Base-by-base conservation (phyloP, 441 rosid species). In the Adansonia rubrostipa region DNA sequence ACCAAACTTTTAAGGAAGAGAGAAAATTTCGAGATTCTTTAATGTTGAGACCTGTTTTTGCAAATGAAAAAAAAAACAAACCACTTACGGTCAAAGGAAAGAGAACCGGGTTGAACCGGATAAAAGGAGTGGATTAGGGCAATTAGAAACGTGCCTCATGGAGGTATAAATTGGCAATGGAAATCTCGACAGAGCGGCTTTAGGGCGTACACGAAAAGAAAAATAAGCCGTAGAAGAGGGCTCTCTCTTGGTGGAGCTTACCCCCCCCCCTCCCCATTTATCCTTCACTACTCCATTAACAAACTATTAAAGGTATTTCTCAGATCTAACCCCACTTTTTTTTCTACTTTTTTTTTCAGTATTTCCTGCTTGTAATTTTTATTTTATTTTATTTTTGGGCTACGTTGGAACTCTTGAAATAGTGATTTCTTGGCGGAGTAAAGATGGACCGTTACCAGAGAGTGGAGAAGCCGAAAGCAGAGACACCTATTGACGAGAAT, bases 391-490 rank as follows among this genome's bases (percentile, higher is more conserved):
- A 44, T 51, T 54, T 77, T 64, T 77, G 11, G 61, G 19, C 24
- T 77, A 1, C 5, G 8, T 40, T 68, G 64, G 19, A 54, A 66
- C 48, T 67, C 71, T 36, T 61, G 22, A 19, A 40, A 51, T 33
- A 70, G 47, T 33, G 13, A 17, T 71, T 28, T 10, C 44, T 47
- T 28, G 69, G 75, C 20, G 72, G 81, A 70, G 65, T 61, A 79
- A 42, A 80, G 92, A 94, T 94, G 98, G 98, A 96, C 80, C 92
- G 87, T 89, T 93, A 96, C 84, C 92, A 92, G 87, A 88, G 96
- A 80, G 96, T 96, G 63, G 95, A 89, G 95, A 94, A 92, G 89
- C 95, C 95, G 63, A 91, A 89, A 87, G 92, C 88, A 13, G 96
- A 88, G 78, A 84, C 92, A 0, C 92, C 94, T 58, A 94, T 94